These are phyloP conservation scores for Alternaria angustiovoidea DNA, from an alignment of 2,329 filamentous ascomycete species.

Conservation along the genomic window DNA sequence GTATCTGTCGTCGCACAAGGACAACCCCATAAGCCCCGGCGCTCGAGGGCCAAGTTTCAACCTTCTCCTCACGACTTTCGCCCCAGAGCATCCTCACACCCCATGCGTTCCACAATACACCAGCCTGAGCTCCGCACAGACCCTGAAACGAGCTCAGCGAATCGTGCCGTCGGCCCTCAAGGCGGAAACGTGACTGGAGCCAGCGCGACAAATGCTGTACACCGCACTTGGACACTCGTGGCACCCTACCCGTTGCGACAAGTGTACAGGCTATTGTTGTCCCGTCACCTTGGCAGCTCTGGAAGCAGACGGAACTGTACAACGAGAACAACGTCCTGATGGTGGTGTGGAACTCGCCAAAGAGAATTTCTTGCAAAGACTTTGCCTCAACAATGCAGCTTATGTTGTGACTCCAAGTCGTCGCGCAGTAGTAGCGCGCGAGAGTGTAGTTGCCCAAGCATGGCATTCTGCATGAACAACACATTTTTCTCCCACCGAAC, in stretches of 20 bases:
- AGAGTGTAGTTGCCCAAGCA: neutral
- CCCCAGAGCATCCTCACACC: conserved; percentile 22
- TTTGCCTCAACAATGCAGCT: conserved; percentile 11
- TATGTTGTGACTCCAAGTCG: conserved; percentile 5
- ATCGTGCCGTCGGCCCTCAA: conserved; percentile 22
- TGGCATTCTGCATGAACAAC: conserved; percentile 3
- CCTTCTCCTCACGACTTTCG: neutral
- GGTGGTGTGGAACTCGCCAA: conserved; percentile 1
- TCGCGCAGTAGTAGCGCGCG: neutral
- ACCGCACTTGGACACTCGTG: conserved; percentile 5
- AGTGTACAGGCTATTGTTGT: conserved; percentile 17
- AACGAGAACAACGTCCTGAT: neutral
- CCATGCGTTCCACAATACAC: conserved; percentile 26
- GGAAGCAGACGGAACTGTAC: conserved; percentile 9
- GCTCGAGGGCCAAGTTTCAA: conserved; percentile 6
- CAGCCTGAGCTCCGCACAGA: conserved; percentile 19
- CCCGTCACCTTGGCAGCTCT: conserved; percentile 24
- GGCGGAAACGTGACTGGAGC: conserved; percentile 29
- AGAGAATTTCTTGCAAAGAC: conserved; percentile 14
- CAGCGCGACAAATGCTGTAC: conserved; percentile 11
- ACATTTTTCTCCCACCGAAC: neutral
- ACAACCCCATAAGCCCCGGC: neutral
- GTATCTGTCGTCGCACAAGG: neutral
- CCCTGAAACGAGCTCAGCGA: conserved; percentile 34
- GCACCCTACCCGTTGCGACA: conserved; percentile 13